These are phyloP conservation scores for Candolleomyces aberdarensis DNA, from an alignment of 768 basidiomycete genomes.

Conservation along the genomic window DNA sequence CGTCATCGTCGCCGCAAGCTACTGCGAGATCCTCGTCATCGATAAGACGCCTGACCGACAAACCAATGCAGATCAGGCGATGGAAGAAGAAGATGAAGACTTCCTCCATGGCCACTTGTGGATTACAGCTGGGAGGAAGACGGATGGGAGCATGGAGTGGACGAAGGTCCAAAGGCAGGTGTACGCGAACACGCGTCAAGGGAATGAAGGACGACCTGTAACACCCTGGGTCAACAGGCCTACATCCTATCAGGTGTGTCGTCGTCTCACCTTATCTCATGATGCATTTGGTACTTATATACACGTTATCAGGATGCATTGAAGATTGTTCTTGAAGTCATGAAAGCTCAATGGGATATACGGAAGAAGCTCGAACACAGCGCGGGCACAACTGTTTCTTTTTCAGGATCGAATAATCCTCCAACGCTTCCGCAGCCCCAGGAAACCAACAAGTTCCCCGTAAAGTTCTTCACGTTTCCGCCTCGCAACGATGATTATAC, in stretches of 20 bases:
- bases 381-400: neutral
- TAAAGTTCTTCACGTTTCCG: neutral
- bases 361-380: neutral
- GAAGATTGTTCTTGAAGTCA: neutral
- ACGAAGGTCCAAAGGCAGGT: neutral
- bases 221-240: neutral
- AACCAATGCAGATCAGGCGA: too few species aligned
- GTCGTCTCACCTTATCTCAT: too few species aligned
- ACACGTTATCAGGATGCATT: neutral
- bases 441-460: neutral
- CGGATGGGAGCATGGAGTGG: too few species aligned
- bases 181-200: neutral
- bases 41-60: neutral
- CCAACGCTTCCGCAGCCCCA: neutral
- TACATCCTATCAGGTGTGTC: neutral
- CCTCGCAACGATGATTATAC: neutral
- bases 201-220: neutral
- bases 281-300: too few species aligned
- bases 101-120: neutral
- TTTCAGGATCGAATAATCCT: neutral
- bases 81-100: neutral
- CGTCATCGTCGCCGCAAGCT: neutral
- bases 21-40: neutral
- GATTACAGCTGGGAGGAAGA: too few species aligned
- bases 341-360: neutral